Base-by-base conservation (phyloP, 768 basidiomycete species). In the Lactarius sp. region DNA sequence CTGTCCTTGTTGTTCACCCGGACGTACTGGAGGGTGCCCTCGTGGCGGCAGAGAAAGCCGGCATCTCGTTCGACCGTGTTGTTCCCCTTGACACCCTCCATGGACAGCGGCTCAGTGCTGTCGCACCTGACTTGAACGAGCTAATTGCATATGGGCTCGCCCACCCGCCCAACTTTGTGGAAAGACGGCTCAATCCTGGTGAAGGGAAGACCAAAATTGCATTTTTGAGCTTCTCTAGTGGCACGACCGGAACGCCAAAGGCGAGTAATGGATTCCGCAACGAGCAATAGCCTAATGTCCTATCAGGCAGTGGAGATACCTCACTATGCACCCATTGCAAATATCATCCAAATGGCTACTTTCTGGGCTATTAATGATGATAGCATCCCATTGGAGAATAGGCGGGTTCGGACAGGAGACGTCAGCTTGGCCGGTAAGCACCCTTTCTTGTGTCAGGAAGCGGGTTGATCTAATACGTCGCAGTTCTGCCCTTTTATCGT, bases 191-290 rank as follows among this genome's bases (percentile, higher is more conserved):
- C 47, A 67, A 69, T 31, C 77, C 78, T 13, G 88, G 86, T 10
- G 87, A 87, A 72, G 83, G 78, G 31, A 84, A 79, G 70, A 81
- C 76, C 13, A 80, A 83, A 50, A 62, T 90, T 14, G 88, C 89
- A 6, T 85, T 89, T 68, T 74, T 90, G 59, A 82, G 80, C 57
- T 87, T 90, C 67, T 90, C 88, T 1, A 88, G 87, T 65, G 88
- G 88, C 8, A 90, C 88, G 27, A 90, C 88, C 16, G 87, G 87
- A 71, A 75, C 73, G 69, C 77, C 73, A 37, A 72, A 73, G 63
- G 72, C 72, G 46, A 27, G 42, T 10, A 49, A n/a, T 42, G n/a
- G 22, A 42, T 52, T 34, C 67, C 18, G 22, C 20, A 20, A 39
- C 76, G 75, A 75, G 74, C 66, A 75, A 77, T 51, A 77, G 79